phyloP scores from a whole-genome alignment of 140 eudicot genomes.

The Senecio squalidus region DNA sequence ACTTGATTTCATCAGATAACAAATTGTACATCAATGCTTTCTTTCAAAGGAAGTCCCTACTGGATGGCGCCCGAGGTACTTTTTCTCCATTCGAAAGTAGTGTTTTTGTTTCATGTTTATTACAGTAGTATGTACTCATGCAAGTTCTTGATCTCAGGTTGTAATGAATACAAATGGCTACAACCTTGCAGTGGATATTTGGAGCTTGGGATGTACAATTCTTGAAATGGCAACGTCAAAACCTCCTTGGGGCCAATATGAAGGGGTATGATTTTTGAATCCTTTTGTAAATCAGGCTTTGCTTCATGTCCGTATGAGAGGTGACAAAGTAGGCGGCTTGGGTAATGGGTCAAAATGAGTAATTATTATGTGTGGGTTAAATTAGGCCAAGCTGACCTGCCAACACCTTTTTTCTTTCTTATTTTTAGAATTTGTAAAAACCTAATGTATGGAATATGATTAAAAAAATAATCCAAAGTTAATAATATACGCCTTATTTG shows the following conservation, averaged over 20 bases:
- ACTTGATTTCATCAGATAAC: slow-evolving; percentile 50
- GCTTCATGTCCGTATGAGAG: neutral
- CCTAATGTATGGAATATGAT: no score
- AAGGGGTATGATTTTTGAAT: slow-evolving; percentile 56
- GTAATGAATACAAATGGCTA: slow-evolving; percentile 90
- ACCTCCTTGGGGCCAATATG: slow-evolving; percentile 98
- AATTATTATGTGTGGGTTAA: no score
- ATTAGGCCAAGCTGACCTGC: no score
- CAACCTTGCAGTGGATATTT: slow-evolving; percentile 84
- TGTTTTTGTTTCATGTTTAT: neutral
- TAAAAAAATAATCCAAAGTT: no score
- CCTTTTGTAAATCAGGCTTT: neutral
- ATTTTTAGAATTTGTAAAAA: no score
- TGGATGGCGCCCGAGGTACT: slow-evolving; percentile 99
- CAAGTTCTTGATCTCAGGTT: slow-evolving; percentile 40
- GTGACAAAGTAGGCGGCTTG: no score
- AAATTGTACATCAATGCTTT: slow-evolving; percentile 70
- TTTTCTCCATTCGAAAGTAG: neutral
- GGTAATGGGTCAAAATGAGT: no score
- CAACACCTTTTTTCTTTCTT: no score
- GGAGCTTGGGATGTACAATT: slow-evolving; percentile 98
- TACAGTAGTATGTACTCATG: neutral
- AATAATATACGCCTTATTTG: no score
- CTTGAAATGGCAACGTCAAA: slow-evolving; percentile 96
- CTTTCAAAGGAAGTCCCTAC: slow-evolving; percentile 98